Conservation (phyloP, 1,284 basidiomycete genomes). For the Exsudoporus floridanus region DNA sequence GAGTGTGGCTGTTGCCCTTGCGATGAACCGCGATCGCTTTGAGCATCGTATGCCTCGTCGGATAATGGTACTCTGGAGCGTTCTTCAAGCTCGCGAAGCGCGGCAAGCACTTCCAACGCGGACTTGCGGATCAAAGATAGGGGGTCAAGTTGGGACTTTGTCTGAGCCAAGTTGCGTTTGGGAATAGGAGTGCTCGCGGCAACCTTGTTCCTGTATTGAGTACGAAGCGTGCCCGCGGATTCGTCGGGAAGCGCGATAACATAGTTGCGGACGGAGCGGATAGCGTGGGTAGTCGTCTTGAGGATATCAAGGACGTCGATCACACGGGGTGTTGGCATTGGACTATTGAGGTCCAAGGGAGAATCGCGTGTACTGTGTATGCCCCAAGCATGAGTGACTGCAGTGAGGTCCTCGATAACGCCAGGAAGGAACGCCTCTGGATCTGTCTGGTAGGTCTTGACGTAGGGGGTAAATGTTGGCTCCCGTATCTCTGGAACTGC, state of each 20-base stretch:
- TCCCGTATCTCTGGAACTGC: conserved; percentile 47
- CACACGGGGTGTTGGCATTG: conserved; percentile 12
- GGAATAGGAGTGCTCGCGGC: conserved; percentile 39
- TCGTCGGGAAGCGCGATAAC: conserved; percentile 77
- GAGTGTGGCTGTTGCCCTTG: conserved; percentile 39
- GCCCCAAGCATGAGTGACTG: conserved; percentile 57
- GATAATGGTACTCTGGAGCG: conserved; percentile 59
- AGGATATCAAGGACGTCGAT: conserved; percentile 65
- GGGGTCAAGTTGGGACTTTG: conserved; percentile 51
- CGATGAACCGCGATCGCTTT: conserved; percentile 59
- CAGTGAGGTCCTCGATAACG: conserved; percentile 68
- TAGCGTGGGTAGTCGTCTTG: conserved; percentile 71
- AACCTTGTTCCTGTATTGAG: conserved; percentile 48
- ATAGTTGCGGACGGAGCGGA: conserved; percentile 79
- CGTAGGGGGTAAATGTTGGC: conserved; percentile 49
- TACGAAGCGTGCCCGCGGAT: conserved; percentile 51
- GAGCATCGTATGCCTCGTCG: conserved; percentile 74
- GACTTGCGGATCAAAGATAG: conserved; percentile 65
- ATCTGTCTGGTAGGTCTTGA: conserved; percentile 67
- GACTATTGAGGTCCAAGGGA: background rate
- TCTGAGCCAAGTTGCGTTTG: conserved; percentile 32
- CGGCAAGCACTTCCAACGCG: conserved; percentile 74
- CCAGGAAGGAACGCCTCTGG: conserved; percentile 69
- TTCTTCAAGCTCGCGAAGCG: conserved; percentile 72
- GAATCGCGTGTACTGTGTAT: conserved; percentile 28